A percentile compares a stretch with the other conserved stretches of the same genome.
These are phyloP conservation scores for Fusarium incarnatum DNA, from an alignment of 2,329 filamentous ascomycete genomes.

Conservation along the genomic window DNA sequence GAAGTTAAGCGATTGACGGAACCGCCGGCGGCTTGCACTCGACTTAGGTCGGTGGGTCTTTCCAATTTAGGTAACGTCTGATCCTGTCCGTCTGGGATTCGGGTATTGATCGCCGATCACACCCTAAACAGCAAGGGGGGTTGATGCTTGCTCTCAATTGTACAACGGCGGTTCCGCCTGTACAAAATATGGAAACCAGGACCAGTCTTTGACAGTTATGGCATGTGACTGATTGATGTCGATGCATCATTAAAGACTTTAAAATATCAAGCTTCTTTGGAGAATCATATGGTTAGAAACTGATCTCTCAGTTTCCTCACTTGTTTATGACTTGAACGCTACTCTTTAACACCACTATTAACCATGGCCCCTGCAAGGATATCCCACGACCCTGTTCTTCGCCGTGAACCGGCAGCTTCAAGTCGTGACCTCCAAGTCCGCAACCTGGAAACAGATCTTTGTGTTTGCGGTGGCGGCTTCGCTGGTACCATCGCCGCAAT, in stretches of 20 bases:
- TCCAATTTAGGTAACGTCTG: background rate
- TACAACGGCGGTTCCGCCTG: background rate
- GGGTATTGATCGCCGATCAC: background rate
- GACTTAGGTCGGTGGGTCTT: background rate
- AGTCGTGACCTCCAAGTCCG: slow-evolving; percentile 18
- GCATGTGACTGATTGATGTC: background rate
- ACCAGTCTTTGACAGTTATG: background rate
- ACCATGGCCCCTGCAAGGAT: slow-evolving; percentile 26
- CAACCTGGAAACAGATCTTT: slow-evolving; percentile 1
- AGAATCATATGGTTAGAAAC: fast-evolving
- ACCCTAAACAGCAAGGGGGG: background rate
- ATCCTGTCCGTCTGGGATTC: background rate
- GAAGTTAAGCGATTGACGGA: background rate
- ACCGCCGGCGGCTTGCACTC: background rate
- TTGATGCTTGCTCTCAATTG: too few species aligned
- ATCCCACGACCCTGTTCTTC: slow-evolving; percentile 19
- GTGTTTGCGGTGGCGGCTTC: slow-evolving; percentile 16
- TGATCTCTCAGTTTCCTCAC: background rate
- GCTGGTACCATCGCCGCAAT: slow-evolving; percentile 14
- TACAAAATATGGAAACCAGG: too few species aligned
- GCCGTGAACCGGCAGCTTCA: slow-evolving; percentile 13
- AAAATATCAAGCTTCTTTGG: background rate
- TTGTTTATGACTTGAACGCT: background rate
- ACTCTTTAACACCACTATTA: too few species aligned
- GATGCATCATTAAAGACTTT: background rate